phyloP scores from a whole-genome alignment of 2,329 filamentous ascomycete species.

The Neocatenulostroma microsporum region DNA sequence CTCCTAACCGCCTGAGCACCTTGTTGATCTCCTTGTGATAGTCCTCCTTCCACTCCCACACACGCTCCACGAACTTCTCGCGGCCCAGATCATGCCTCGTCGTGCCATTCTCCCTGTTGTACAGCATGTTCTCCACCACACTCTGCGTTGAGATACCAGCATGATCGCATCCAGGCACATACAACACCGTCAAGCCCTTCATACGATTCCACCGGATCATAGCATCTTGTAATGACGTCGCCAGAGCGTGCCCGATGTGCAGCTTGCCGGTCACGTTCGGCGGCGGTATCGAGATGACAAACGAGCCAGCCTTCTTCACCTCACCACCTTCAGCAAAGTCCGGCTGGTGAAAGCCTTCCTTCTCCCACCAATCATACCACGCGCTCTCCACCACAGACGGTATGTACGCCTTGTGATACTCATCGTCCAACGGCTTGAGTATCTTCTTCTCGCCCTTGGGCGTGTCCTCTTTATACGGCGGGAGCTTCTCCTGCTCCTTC shows the following conservation, averaged over 20 bases:
- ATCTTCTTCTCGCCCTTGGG: conserved; percentile 73
- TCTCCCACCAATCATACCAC: conserved; percentile 97
- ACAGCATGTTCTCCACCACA: conserved; percentile 96
- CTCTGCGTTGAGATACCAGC: conserved; percentile 94
- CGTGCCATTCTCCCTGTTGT: conserved; percentile 72
- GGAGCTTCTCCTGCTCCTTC: conserved; percentile 54
- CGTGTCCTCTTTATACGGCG: conserved; percentile 67
- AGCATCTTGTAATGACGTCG: conserved; percentile 78
- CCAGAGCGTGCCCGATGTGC: conserved; percentile 86
- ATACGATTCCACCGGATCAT: conserved; percentile 86
- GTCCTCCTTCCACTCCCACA: conserved; percentile 93
- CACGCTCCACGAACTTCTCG: conserved; percentile 66
- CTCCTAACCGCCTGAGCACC: conserved; percentile 73
- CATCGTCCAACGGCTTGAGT: conserved; percentile 66
- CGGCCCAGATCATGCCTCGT: conserved; percentile 87
- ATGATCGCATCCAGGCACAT: conserved; percentile 88
- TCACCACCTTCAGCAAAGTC: conserved; percentile 68
- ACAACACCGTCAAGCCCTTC: conserved; percentile 80
- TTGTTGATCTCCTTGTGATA: conserved; percentile 89
- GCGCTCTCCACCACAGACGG: conserved; percentile 84
- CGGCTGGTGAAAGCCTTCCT: conserved; percentile 86
- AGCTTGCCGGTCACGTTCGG: conserved; percentile 93
- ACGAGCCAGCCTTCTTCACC: conserved; percentile 71
- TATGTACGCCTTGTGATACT: conserved; percentile 82
- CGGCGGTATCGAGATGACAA: conserved; percentile 88